phyloP scores from a whole-genome alignment of 768 basidiomycete genomes.

The Xerocomellus amylosporus region DNA sequence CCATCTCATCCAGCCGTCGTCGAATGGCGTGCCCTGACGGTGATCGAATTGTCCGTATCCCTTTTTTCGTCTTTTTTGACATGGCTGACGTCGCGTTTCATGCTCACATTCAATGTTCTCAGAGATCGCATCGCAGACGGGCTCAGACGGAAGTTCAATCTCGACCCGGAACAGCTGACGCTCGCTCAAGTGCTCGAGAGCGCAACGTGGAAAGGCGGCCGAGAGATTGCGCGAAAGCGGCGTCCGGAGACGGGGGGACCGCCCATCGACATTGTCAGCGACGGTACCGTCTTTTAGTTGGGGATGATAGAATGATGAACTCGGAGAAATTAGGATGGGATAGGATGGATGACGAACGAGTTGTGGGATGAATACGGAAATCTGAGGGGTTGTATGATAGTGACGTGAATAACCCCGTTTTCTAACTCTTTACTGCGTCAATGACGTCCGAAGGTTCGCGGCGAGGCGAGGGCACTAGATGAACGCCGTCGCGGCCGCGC shows the following conservation, averaged over 20 bases:
- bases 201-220: slow-evolving; percentile 95
- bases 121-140: slow-evolving; percentile 79
- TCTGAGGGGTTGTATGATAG: too few relatives aligned
- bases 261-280: slow-evolving; percentile 64
- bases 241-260: slow-evolving; percentile 72
- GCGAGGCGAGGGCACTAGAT: slow-evolving; percentile 54
- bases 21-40: slow-evolving; percentile 89
- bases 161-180: slow-evolving; percentile 28
- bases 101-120: not conserved
- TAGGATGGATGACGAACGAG: too few relatives aligned
- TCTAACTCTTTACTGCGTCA: not conserved
- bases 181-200: slow-evolving; percentile 90
- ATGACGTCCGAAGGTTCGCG: slow-evolving; percentile 44
- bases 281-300: slow-evolving; percentile 23
- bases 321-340: too few relatives aligned
- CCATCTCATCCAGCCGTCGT: slow-evolving; percentile 88
- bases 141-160: slow-evolving; percentile 58
- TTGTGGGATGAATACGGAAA: too few relatives aligned
- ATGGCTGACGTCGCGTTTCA: too few relatives aligned
- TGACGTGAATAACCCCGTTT: too few relatives aligned
- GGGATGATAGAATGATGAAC: too few relatives aligned
- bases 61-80: not conserved
- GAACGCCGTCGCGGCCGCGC: slow-evolving; percentile 50
- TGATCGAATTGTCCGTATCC: slow-evolving; percentile 75
- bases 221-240: slow-evolving; percentile 83